Evolutionary conservation across 306 rosid genomes (phyloP), one percentile per base, ranked within the genome.

Genomic region (Dalbergia cultrata): DNA sequence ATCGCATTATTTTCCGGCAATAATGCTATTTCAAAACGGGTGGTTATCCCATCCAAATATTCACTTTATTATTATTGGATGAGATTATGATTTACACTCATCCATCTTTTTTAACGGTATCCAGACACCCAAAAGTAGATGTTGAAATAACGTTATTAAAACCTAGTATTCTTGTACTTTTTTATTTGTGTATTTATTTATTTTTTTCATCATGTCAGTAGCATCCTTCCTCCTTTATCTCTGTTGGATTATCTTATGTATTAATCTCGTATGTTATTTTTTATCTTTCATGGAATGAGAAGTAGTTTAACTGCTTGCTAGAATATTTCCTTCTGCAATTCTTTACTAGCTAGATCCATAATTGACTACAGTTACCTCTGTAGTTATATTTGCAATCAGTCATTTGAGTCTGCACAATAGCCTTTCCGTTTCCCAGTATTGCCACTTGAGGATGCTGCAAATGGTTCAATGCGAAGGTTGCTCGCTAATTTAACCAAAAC

Each of bases 211-310:
- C 35, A 60, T 5, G 44, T 6, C 44, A 4, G 59, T 3, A 35
- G 13, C 43, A 17, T 13, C 56, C 41, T 18, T 57, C 56, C 39
- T 16, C 49, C 13, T 10, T 3, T 35, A 6, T 54, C 37, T 56
- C 67, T 56, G 39, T 61, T 60, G 59, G 80, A 49, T 33, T 63
- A 34, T 76, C 9, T 12, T 47, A 7, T 21, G 22, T 34, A 13
- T 12, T 21, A 41, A 75, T 62, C 60, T 26, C 9, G 13, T 39
- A 39, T 57, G 39, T 47, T 4, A 26, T 39, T 47, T 39, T 47
- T 41, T 33, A 22, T 74, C n/a, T 60, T 22, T 60, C 44, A 26
- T 44, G 58, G 73, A 54, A 21, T 77, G 17, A 67, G 22, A 37
- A 19, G 37, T 19, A 19, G 66, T 65, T 37, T 12, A 18, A 14